Base-by-base conservation (phyloP, 108 stramenopile species). In the Chaetoceros tenuissimus region DNA sequence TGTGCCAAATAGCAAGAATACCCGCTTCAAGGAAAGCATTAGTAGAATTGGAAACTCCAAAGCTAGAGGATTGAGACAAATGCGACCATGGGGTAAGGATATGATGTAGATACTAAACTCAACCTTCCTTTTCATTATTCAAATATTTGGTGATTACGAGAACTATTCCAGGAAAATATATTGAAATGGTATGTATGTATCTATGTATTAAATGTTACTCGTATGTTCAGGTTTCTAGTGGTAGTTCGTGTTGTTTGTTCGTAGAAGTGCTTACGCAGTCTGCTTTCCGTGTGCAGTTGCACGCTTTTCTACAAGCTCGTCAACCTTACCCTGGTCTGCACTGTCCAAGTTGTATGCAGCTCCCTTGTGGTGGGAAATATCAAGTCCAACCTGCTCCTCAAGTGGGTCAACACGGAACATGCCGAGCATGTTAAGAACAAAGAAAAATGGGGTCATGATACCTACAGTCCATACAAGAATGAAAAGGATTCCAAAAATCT, bases 341-440 rank as follows among this genome's bases (percentile, higher is more conserved):
- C 73, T 69, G 13, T 67, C 52, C 30, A 78, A 54, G 43, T 91
- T 82, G 52, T 89, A 91, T 18, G 84, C 85, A 57, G 79, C 51
- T 56, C 89, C 87, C 73, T 81, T 82, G 61, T 89, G 87, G 63
- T 81, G 84, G 49, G 76, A 78, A 31, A 89, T 79, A 62, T 89
- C 87, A 67, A 85, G 73, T 54, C 87, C 87, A 55, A 85, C 87
- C 46, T 84, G 80, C 56, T 89, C 87, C 53, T 85, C 87, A 1
- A 89, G 70, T 60, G 80, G 55, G 63, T 85, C 83, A 56, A 96
- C 85, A 57, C 95, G 92, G 65, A 92, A 79, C 79, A 84, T 77
- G 24, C 84, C 80, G 45, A 71, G 28, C 2, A 46, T 23, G 55
- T 84, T 79, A 48, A 93, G 79, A 25, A 74, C n/a, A 21, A 76